Base-by-base conservation (phyloP, 2,329 filamentous ascomycete genomes). In the Trichoderma sp. region DNA sequence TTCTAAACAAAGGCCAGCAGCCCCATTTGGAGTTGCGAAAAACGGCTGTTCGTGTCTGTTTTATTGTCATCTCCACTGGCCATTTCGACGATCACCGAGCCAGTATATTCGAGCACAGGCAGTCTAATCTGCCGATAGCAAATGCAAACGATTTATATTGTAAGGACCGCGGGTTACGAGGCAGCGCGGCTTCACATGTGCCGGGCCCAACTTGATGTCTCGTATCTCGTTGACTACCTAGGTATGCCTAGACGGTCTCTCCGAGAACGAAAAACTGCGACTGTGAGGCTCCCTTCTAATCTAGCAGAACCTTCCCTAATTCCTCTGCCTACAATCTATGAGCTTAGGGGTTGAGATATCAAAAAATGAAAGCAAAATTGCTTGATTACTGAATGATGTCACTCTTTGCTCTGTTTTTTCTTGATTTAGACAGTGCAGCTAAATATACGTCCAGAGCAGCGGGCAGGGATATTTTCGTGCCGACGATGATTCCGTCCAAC, bases 31-130 rank as follows among this genome's bases (percentile, higher is more conserved):
- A 24, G 49, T 19, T 53, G 47, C 49, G 27, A n/a, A 31, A 27
- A n/a, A 43, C 29, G 33, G 21, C 57, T 27, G 47, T 47, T 49
- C 52, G 35, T 27, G 35, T 57, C 33, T 57, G 35, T 49, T 57
- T 47, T 21, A 57, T 65, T 47, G 62, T 65, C 53, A 65, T 57
- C 62, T 47, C 62, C 62, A 57, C 62, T 33, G 27, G 27, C 27
- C 19, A 24, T 24, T 47, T 47, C 27, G 29, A 37, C 27, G 27
- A 57, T 57, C 62, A 16, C 62, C 37, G 53, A 57, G 53, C 62
- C 53, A 57, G 57, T 65, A 33, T 1, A 24, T 19, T 21, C 13
- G 2, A 49, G 8, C 27, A 35, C 37, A 57, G 21, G 19, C 49
- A 35, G 40, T 57, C 24, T 7, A 40, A 57, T 33, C n/a, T 57